Evolutionary conservation across 202 grass and related monocot species (phyloP).

Genomic region (Saccharum hybrid): DNA sequence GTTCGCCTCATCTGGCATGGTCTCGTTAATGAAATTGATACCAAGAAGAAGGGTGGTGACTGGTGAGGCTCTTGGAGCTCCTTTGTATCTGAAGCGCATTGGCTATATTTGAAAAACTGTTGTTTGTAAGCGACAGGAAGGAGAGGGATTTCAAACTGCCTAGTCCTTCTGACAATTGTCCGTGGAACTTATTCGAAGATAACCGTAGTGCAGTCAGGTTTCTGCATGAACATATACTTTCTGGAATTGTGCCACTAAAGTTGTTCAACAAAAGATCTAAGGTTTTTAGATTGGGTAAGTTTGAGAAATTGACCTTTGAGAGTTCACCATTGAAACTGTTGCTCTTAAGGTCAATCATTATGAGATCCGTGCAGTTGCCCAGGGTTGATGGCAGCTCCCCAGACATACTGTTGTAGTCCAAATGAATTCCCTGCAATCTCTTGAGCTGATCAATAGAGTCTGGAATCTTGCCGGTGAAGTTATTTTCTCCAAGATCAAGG

Average conservation of each 20-base stretch:
- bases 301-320: constrained; percentile 43
- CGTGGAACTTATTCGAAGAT: constrained; percentile 56
- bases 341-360: constrained; percentile 19
- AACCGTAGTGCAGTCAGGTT: constrained; percentile 48
- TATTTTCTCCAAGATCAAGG: constrained; percentile 56
- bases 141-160: neutral
- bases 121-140: too few relatives aligned
- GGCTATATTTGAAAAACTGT: too few relatives aligned
- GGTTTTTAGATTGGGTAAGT: constrained; percentile 42
- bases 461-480: constrained; percentile 40
- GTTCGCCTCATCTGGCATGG: too few relatives aligned
- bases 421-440: constrained; percentile 34
- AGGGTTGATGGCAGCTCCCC: constrained; percentile 33
- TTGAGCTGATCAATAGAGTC: constrained; percentile 34
- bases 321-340: constrained; percentile 41
- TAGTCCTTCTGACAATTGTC: constrained; percentile 44
- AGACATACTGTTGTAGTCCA: constrained; percentile 27
- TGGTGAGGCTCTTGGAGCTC: too few relatives aligned
- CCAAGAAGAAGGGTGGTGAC: too few relatives aligned
- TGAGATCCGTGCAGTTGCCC: constrained; percentile 22
- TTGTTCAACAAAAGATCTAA: constrained; percentile 36
- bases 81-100: too few relatives aligned
- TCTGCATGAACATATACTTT: constrained; percentile 47
- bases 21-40: too few relatives aligned
- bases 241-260: constrained; percentile 49